These are phyloP conservation scores for Dimocarpus longan DNA, from an alignment of 345 rosid species.

Conservation along the genomic window DNA sequence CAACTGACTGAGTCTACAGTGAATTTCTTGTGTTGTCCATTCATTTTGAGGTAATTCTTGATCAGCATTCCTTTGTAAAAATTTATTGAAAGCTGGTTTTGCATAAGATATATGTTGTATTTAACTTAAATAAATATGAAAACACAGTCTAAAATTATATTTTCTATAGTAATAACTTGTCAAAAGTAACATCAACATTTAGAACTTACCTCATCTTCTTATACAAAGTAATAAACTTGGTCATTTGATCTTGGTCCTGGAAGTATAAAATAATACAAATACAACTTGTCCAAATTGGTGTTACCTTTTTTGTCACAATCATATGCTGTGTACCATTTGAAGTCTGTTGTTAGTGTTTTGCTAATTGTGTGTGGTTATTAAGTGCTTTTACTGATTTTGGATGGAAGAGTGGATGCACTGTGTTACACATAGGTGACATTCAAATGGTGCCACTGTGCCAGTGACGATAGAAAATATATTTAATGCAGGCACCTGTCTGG, in stretches of 20 bases:
- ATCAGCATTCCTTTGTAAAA: not conserved
- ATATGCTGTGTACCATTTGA: no score
- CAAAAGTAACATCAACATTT: not conserved
- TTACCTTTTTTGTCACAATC: not conserved
- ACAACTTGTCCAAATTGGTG: not conserved
- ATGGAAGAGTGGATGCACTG: not conserved
- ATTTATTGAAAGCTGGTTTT: not conserved
- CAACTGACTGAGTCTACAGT: not conserved
- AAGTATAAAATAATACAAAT: not conserved
- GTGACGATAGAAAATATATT: not conserved
- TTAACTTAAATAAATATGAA: not conserved
- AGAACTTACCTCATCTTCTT: no score
- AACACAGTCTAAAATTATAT: no score
- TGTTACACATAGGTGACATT: not conserved
- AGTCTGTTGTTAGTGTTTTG: not conserved
- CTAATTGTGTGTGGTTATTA: not conserved
- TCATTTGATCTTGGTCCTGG: not conserved
- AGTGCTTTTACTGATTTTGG: not conserved
- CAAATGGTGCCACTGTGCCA: not conserved
- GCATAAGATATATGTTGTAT: not conserved
- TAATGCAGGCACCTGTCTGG: not conserved
- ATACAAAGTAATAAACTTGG: not conserved
- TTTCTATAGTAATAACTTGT: not conserved
- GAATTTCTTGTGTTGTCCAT: not conserved
- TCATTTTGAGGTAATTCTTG: conserved; percentile 2